Percentiles rank a stretch among this genome's conserved stretches.
These are phyloP conservation scores for Diaporthe ampelina DNA, from an alignment of 2,329 filamentous ascomycete species.

Conservation along the genomic window DNA sequence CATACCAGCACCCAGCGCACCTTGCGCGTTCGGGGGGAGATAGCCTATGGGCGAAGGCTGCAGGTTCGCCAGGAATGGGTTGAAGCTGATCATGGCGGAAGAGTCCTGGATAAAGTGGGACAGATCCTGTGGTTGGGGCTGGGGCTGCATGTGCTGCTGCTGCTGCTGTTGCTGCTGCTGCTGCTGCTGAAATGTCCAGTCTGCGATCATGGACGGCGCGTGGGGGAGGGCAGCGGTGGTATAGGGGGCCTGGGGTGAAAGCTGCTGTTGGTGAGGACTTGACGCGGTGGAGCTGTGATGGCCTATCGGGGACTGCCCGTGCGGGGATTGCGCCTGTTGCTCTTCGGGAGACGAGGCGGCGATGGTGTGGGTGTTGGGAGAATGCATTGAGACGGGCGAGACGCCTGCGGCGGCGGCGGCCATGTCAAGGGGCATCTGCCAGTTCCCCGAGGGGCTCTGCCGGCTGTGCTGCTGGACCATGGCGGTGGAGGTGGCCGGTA, in stretches of 20 bases:
- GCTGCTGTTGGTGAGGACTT: slow-evolving; percentile 66
- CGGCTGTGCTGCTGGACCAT: slow-evolving; percentile 52
- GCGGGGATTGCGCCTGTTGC: slow-evolving; percentile 61
- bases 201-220: slow-evolving; percentile 64
- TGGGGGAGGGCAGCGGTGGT: slow-evolving; percentile 64
- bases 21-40: slow-evolving; percentile 73
- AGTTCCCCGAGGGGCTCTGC: slow-evolving; percentile 57
- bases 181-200: slow-evolving; percentile 73
- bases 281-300: slow-evolving; percentile 64
- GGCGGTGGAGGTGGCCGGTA: slow-evolving; percentile 51
- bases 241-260: slow-evolving; percentile 62
- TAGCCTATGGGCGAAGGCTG: slow-evolving; percentile 72
- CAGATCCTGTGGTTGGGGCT: slow-evolving; percentile 61
- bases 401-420: slow-evolving; percentile 44
- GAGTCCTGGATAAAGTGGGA: slow-evolving; percentile 70
- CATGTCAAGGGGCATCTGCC: slow-evolving; percentile 68
- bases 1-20: slow-evolving; percentile 72
- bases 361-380: slow-evolving; percentile 57
- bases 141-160: slow-evolving; percentile 63
- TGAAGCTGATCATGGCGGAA: slow-evolving; percentile 66
- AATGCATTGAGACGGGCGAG: slow-evolving; percentile 52
- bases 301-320: slow-evolving; percentile 53
- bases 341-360: slow-evolving; percentile 67
- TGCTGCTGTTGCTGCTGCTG: slow-evolving; percentile 69
- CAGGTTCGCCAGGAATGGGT: slow-evolving; percentile 64